Evolutionary conservation across 805 yeast genomes (phyloP).

Genomic region (Candida vartiovaarae): DNA sequence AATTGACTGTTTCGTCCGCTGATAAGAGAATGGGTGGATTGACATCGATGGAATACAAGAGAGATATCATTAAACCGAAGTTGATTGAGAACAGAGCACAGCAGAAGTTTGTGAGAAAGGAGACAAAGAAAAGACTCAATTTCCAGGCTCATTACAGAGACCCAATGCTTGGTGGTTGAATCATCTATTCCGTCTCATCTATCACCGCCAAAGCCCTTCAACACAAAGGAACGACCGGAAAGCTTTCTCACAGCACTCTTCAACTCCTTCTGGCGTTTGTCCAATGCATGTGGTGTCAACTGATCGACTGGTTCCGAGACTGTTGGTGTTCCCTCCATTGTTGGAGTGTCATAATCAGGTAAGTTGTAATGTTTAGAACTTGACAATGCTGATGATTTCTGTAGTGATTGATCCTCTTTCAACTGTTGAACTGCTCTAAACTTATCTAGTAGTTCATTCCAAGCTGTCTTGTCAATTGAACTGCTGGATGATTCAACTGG

Average conservation of each 20-base stretch:
- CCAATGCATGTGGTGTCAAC: conserved; percentile 1
- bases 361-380: conserved; percentile 6
- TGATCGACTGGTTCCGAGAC: conserved; percentile 4
- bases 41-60: conserved; percentile 50
- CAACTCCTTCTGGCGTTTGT: conserved; percentile 7
- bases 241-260: conserved; percentile 23
- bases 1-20: conserved; percentile 67
- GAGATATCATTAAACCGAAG: conserved; percentile 40
- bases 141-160: conserved; percentile 84
- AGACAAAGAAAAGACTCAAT: conserved; percentile 67
- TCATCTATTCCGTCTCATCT: not conserved
- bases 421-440: conserved; percentile 42
- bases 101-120: conserved; percentile 36
- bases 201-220: conserved; percentile 24
- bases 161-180: conserved; percentile 41
- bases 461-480: conserved; percentile 21
- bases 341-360: conserved; percentile 20
- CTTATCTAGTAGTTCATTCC: conserved; percentile 39
- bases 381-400: conserved; percentile 8
- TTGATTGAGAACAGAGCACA: conserved; percentile 38
- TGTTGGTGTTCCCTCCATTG: conserved; percentile 14
- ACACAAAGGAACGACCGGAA: conserved; percentile 25
- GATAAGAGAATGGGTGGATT: conserved; percentile 58
- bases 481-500: conserved; percentile 6
- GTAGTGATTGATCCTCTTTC: conserved; percentile 25